phyloP scores from a whole-genome alignment of 129 eudicot species.

The Chrysanthemum lavandulifolium region DNA sequence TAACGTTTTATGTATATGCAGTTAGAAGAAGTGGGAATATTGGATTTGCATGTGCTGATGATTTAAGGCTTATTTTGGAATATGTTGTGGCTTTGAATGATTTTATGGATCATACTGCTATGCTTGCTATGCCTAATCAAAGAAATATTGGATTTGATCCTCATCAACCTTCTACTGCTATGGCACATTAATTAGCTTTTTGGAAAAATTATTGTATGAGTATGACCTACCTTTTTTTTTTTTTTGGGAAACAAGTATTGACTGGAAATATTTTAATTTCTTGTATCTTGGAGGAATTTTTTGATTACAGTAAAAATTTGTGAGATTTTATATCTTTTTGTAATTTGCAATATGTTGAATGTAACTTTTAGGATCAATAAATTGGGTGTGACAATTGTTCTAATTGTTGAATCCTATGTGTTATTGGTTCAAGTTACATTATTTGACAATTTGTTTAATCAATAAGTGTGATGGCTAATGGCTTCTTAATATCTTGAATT shows the following conservation, averaged over 20 bases:
- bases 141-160: slow-evolving; percentile 52
- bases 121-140: slow-evolving; percentile 94
- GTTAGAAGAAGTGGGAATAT: slow-evolving; percentile 54
- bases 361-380: slow-evolving; percentile 37
- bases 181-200: slow-evolving; percentile 64
- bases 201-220: slow-evolving; percentile 5
- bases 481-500: not conserved
- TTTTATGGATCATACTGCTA: slow-evolving; percentile 94
- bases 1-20: slow-evolving; percentile 90
- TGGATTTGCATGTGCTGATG: slow-evolving; percentile 75
- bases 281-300: slow-evolving; percentile 29
- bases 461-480: not conserved
- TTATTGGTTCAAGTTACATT: slow-evolving; percentile 14
- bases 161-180: slow-evolving; percentile 49
- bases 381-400: slow-evolving; percentile 21
- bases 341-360: slow-evolving; percentile 16
- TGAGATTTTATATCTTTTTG: not conserved
- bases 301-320: slow-evolving; percentile 7
- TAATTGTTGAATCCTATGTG: slow-evolving; percentile 13
- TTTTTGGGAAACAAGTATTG: not conserved
- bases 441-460: not conserved
- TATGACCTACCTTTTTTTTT: not conserved
- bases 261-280: slow-evolving; percentile 16
- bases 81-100: slow-evolving; percentile 79
- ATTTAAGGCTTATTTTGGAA: slow-evolving; percentile 63